Conservation (phyloP, 257 asterid genomes). For the Petrea volubilis region DNA sequence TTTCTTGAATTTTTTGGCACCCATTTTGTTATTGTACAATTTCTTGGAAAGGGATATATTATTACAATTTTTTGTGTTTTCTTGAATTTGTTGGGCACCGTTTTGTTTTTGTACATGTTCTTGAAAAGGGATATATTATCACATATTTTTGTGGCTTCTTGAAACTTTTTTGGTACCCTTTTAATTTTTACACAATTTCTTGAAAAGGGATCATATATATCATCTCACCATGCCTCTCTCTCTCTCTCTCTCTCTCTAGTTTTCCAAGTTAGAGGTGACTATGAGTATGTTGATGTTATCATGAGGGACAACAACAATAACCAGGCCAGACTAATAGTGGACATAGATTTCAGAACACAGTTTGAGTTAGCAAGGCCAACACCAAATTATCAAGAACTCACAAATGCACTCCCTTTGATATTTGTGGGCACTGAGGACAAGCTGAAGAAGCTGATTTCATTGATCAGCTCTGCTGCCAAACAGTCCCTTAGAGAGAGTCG, state of each 20-base stretch:
- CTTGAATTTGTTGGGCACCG: too few relatives aligned
- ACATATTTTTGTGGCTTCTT: too few relatives aligned
- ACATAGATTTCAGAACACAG: constrained; percentile 54
- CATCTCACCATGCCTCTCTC: too few relatives aligned
- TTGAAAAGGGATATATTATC: too few relatives aligned
- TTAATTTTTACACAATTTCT: too few relatives aligned
- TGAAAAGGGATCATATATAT: not conserved
- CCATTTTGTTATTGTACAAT: too few relatives aligned
- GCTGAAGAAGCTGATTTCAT: constrained; percentile 42
- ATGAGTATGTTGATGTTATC: constrained; percentile 64
- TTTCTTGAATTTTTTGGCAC: too few relatives aligned
- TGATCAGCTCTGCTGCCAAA: constrained; percentile 58
- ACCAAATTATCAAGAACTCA: constrained; percentile 41
- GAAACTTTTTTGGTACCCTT: too few relatives aligned
- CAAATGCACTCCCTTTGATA: constrained; percentile 47
- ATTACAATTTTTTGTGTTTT: too few relatives aligned
- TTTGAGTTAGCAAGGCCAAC: constrained; percentile 60
- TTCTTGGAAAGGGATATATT: too few relatives aligned
- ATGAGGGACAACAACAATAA: constrained; percentile 30
- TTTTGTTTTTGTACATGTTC: too few relatives aligned
- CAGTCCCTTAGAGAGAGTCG: constrained; percentile 57
- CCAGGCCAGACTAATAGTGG: constrained; percentile 47
- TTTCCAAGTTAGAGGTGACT: constrained; percentile 36
- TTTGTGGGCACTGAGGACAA: constrained; percentile 61
- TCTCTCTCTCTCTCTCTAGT: constrained; percentile 30